Conservation (phyloP, 768 basidiomycete species). For the Heimioporus sp. region DNA sequence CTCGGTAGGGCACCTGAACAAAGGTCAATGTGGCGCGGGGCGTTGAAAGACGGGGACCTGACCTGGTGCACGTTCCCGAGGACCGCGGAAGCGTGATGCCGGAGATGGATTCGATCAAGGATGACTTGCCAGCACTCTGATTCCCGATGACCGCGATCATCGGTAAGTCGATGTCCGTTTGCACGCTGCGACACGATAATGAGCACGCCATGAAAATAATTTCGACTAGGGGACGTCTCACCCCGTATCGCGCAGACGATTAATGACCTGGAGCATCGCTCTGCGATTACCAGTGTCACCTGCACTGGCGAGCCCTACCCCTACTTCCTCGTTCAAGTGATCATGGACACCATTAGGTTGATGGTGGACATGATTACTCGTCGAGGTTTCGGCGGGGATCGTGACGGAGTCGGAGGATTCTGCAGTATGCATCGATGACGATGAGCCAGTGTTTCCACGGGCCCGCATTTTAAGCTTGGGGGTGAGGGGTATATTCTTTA, state of each 20-base stretch:
- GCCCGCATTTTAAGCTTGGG: not conserved
- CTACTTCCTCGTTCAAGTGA: constrained; percentile 3
- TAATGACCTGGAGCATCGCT: constrained; percentile 56
- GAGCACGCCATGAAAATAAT: not conserved
- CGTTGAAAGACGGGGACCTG: not conserved
- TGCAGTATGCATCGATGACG: not conserved
- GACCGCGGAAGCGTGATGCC: constrained; percentile 67
- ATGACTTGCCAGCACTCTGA: constrained; percentile 74
- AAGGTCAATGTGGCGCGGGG: not conserved
- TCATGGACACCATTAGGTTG: not conserved
- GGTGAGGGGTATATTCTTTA: not conserved
- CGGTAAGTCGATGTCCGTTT: constrained; percentile 68
- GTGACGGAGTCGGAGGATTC: not conserved
- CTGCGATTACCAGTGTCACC: constrained; percentile 41
- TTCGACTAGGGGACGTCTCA: constrained; percentile 19
- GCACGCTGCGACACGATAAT: constrained; percentile 41
- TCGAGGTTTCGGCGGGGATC: not conserved
- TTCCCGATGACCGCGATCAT: constrained; percentile 69
- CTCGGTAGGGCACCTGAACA: constrained; percentile 53
- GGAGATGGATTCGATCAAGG: constrained; percentile 72
- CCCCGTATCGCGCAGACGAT: constrained; percentile 63
- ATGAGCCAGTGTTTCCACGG: not conserved
- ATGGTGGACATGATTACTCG: not conserved
- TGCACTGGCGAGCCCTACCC: constrained; percentile 54
- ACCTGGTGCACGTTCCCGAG: constrained; percentile 76